Conservation (phyloP, 352 stramenopile genomes). For the Globisporangium splendens region DNA sequence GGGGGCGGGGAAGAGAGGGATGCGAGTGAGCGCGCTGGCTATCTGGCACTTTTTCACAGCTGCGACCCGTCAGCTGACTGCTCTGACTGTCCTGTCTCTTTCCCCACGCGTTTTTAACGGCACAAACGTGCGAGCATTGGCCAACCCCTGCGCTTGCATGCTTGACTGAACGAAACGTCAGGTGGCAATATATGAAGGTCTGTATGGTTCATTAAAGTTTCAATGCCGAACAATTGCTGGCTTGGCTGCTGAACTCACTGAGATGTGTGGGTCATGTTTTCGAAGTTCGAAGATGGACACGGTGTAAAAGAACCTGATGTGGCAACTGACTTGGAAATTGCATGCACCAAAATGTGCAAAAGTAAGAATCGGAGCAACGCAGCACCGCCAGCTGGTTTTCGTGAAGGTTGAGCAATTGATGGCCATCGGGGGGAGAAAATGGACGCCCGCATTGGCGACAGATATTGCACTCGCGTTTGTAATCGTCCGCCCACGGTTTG, state of each 20-base stretch:
- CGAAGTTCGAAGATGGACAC: too few species aligned
- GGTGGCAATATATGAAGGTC: neutral
- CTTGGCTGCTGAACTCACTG: neutral
- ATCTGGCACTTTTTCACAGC: too few species aligned
- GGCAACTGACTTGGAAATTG: neutral
- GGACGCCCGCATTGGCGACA: neutral
- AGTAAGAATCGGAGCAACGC: neutral
- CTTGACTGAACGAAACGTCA: neutral
- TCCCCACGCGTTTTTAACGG: neutral
- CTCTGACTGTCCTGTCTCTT: too few species aligned
- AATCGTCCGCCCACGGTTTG: neutral
- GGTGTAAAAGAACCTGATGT: neutral
- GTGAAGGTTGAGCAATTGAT: constrained; percentile 9
- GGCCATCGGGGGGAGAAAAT: neutral
- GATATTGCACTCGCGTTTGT: neutral
- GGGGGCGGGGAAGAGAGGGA: too few species aligned
- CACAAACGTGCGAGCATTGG: neutral
- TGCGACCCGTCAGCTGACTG: too few species aligned
- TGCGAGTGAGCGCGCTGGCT: too few species aligned
- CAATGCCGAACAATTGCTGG: neutral
- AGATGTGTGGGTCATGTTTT: neutral
- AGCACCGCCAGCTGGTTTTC: constrained; percentile 5
- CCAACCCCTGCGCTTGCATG: too few species aligned
- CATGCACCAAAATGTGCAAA: neutral
- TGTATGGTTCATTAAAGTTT: neutral